Evolutionary conservation across 805 yeast genomes (phyloP).

Genomic region (Metschnikowia aberdeeniae): DNA sequence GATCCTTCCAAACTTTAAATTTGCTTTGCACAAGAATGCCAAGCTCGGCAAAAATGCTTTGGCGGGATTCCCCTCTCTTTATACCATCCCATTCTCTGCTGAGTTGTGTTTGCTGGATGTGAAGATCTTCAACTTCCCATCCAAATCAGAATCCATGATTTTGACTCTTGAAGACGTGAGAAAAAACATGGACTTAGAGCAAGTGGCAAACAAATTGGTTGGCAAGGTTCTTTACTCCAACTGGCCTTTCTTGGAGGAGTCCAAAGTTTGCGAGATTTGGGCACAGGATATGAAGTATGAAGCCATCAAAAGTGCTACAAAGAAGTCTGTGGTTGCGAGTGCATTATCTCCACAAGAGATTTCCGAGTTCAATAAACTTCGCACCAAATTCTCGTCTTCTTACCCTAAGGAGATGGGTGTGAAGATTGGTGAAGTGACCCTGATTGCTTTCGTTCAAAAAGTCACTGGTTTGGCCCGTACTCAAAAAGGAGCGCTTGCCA

Average conservation of each 20-base stretch:
- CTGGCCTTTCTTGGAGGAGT: slow-evolving; percentile 91
- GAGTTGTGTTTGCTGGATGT: slow-evolving; percentile 60
- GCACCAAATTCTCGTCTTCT: slow-evolving; percentile 34
- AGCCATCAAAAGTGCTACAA: slow-evolving; percentile 26
- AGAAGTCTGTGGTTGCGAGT: slow-evolving; percentile 26
- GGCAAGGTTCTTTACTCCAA: slow-evolving; percentile 65
- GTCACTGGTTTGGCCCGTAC: slow-evolving; percentile 76
- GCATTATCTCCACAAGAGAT: slow-evolving; percentile 41
- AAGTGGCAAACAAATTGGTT: slow-evolving; percentile 59
- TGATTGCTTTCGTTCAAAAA: slow-evolving; percentile 65
- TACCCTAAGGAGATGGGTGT: slow-evolving; percentile 61
- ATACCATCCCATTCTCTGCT: slow-evolving; percentile 59
- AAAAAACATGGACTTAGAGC: slow-evolving; percentile 53
- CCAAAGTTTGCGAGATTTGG: slow-evolving; percentile 58
- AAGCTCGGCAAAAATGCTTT: slow-evolving; percentile 62
- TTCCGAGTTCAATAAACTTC: slow-evolving; percentile 42
- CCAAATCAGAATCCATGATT: slow-evolving; percentile 77
- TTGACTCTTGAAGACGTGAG: slow-evolving; percentile 55
- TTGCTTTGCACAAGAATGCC: slow-evolving; percentile 65
- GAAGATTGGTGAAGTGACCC: slow-evolving; percentile 47
- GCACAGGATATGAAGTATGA: slow-evolving; percentile 53
- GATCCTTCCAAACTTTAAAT: slow-evolving; percentile 38
- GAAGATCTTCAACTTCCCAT: slow-evolving; percentile 77
- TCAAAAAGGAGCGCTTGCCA: slow-evolving; percentile 67
- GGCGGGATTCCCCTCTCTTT: slow-evolving; percentile 88